phyloP scores from a whole-genome alignment of 1,139 yeast species.

The Nakaseomyces uthaithaninus region DNA sequence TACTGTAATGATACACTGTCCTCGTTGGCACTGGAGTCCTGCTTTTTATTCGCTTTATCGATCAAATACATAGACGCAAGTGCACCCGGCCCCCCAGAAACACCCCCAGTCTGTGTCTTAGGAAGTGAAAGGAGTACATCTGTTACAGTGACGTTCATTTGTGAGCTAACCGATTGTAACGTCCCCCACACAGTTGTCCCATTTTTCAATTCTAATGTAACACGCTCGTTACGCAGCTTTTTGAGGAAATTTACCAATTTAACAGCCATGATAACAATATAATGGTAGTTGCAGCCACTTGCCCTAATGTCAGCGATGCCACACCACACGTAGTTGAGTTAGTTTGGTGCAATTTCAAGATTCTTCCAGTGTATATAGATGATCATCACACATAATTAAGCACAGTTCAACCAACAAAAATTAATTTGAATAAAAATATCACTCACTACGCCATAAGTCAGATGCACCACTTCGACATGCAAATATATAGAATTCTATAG shows the following conservation, averaged over 20 bases:
- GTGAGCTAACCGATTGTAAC: constrained; percentile 74
- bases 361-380: not conserved
- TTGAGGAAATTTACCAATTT: constrained; percentile 67
- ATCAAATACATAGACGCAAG: constrained; percentile 25
- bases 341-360: not conserved
- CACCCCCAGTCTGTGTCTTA: constrained; percentile 8
- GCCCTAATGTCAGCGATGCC: not conserved
- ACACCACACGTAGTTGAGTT: not conserved
- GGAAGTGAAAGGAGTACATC: constrained; percentile 48
- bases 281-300: no score
- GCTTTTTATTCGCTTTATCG: constrained; percentile 11
- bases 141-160: constrained; percentile 83
- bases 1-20: constrained; percentile 64
- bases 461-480: no score
- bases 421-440: no score
- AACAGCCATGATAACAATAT: constrained; percentile 33
- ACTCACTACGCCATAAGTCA: no score
- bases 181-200: constrained; percentile 71
- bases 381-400: no score
- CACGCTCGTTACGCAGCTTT: constrained; percentile 81
- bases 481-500: not conserved
- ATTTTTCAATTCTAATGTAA: constrained; percentile 86
- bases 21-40: constrained; percentile 30
- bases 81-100: constrained; percentile 19
- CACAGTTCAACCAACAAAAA: no score